Conservation (phyloP, 208 protist genomes). For the Wallacemonas collosoma region DNA sequence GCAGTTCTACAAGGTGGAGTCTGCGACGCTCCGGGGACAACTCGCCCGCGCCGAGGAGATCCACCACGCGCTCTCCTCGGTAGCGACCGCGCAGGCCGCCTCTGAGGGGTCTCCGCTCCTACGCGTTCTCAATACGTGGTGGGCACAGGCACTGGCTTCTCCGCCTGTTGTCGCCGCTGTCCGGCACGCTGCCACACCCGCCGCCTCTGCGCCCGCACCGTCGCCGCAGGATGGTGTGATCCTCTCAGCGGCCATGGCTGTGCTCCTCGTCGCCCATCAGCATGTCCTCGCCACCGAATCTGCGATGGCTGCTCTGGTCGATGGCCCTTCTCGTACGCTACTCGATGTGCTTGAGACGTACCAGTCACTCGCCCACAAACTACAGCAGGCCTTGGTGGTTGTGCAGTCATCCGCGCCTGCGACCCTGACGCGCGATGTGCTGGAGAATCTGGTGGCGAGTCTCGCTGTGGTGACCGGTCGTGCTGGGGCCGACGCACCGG, state of each 20-base stretch:
- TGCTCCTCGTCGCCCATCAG: not conserved
- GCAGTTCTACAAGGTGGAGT: slow-evolving; percentile 2
- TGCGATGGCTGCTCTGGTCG: not conserved
- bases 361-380: not conserved
- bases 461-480: not conserved
- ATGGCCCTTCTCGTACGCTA: not conserved
- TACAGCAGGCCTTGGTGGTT: not conserved
- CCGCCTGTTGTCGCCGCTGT: slow-evolving; percentile 9
- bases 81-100: too few relatives aligned
- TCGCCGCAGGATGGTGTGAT: not conserved
- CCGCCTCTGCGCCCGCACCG: too few relatives aligned
- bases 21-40: not conserved
- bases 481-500: not conserved
- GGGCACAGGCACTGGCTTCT: slow-evolving; percentile 6
- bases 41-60: not conserved
- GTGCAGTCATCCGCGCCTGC: not conserved
- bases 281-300: slow-evolving; percentile 1
- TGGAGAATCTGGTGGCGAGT: not conserved
- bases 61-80: not conserved
- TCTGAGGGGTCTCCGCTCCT: not conserved
- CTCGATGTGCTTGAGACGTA: slow-evolving; percentile 8
- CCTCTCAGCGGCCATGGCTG: slow-evolving; percentile 1
- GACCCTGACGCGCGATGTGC: not conserved
- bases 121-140: not conserved
- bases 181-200: not conserved